These are phyloP conservation scores for Podospora didyma DNA, from an alignment of 495 filamentous ascomycete genomes.

Conservation along the genomic window DNA sequence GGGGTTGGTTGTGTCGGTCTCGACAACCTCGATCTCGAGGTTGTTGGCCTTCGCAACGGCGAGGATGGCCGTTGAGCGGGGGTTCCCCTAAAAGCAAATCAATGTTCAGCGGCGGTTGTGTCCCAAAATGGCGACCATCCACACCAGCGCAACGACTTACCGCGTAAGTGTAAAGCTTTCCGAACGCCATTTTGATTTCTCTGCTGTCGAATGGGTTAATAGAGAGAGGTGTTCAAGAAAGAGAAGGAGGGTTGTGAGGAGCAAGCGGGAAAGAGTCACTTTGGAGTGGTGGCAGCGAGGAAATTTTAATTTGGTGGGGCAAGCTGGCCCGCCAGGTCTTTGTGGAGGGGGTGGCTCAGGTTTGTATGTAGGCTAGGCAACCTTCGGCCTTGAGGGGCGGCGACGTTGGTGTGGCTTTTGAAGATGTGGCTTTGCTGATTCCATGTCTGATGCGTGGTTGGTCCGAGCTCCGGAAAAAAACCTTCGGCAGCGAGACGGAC, in stretches of 20 bases:
- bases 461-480: conserved; percentile 25
- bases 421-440: not conserved
- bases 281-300: conserved; percentile 18
- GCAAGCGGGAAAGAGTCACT: conserved; percentile 3
- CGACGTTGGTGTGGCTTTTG: not conserved
- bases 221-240: conserved; percentile 10
- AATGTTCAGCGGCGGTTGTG: conserved; percentile 23
- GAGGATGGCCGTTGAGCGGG: conserved; percentile 80
- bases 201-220: conserved; percentile 8
- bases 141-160: conserved; percentile 51
- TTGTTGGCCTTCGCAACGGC: conserved; percentile 95
- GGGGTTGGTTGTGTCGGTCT: conserved; percentile 57
- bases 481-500: conserved; percentile 17
- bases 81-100: conserved; percentile 61
- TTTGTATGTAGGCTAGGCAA: no score
- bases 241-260: conserved; percentile 7
- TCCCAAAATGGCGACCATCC: not conserved
- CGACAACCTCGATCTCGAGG: conserved; percentile 80
- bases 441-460: not conserved
- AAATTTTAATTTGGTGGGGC: conserved; percentile 32
- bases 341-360: conserved; percentile 19
- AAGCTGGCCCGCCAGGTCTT: conserved; percentile 4
- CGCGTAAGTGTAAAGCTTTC: conserved; percentile 86
- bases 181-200: conserved; percentile 76
- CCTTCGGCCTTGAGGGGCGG: no score